Conservation (phyloP, 2,329 filamentous ascomycete genomes). For the Hypoxylon sp. region DNA sequence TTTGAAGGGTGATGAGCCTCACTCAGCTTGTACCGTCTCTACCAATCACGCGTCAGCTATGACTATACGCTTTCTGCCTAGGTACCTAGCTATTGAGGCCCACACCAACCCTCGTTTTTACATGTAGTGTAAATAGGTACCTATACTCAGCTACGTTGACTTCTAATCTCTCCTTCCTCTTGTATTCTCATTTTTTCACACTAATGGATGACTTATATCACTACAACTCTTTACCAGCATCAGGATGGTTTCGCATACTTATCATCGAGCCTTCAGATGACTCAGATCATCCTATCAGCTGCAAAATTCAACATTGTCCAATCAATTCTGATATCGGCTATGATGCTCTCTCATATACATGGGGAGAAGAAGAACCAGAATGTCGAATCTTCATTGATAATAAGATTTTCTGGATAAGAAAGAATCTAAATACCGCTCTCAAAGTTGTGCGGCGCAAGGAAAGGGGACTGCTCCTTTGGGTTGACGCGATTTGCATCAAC, state of each 20-base stretch:
- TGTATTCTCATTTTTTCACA: background rate
- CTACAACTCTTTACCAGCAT: background rate
- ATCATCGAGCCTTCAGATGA: background rate
- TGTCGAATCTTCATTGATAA: background rate
- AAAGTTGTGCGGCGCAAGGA: background rate
- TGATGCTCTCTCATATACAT: background rate
- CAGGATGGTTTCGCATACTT: background rate
- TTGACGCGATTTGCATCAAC: background rate
- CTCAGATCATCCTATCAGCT: background rate
- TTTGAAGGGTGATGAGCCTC: background rate
- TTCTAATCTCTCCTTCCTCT: background rate
- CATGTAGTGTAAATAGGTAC: background rate
- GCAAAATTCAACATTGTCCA: background rate
- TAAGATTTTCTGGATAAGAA: conserved; percentile 1
- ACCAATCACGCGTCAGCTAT: background rate
- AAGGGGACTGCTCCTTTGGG: background rate
- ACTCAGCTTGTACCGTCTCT: background rate
- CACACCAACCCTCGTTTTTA: background rate
- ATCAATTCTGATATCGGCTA: background rate
- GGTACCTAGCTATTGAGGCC: background rate
- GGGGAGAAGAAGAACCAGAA: background rate
- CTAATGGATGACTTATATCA: background rate
- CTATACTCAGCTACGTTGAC: background rate
- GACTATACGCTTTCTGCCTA: background rate
- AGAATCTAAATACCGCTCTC: conserved; percentile 1